Percentiles rank a stretch among this genome's conserved stretches.
These are phyloP conservation scores for Pichia paraexigua DNA, from an alignment of 805 yeast species.

Conservation along the genomic window DNA sequence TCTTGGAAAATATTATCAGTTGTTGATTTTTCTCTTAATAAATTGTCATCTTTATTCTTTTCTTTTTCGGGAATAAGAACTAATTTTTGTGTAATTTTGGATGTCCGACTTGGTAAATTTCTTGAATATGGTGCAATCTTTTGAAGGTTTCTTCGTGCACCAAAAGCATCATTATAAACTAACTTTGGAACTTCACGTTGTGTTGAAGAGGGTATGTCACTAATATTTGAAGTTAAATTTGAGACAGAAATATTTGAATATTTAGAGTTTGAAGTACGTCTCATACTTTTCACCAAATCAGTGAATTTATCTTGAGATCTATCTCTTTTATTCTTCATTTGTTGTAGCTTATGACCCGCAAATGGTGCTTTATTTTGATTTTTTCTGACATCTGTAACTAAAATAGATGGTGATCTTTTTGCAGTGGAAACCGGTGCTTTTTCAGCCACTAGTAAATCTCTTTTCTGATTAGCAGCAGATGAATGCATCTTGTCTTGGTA, in stretches of 20 bases:
- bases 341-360: slow-evolving; percentile 49
- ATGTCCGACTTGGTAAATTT: slow-evolving; percentile 63
- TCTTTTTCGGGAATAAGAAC: slow-evolving; percentile 73
- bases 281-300: slow-evolving; percentile 10
- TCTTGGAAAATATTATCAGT: slow-evolving; percentile 30
- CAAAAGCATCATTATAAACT: slow-evolving; percentile 13
- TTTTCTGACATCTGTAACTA: slow-evolving; percentile 82
- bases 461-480: not conserved
- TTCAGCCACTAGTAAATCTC: not conserved
- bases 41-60: slow-evolving; percentile 4
- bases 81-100: slow-evolving; percentile 77
- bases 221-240: slow-evolving; percentile 63
- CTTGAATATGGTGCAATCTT: slow-evolving; percentile 42
- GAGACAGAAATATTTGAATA: slow-evolving; percentile 79
- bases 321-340: slow-evolving; percentile 14
- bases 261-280: slow-evolving; percentile 27
- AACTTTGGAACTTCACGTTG: slow-evolving; percentile 24
- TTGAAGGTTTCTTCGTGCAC: slow-evolving; percentile 12
- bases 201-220: slow-evolving; percentile 82
- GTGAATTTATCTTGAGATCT: slow-evolving; percentile 11
- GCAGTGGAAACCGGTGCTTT: slow-evolving; percentile 38
- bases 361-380: slow-evolving; percentile 58
- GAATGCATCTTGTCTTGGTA: not conserved
- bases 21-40: slow-evolving; percentile 19
- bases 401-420: slow-evolving; percentile 84